Evolutionary conservation across 2,329 filamentous ascomycete species (phyloP).

Genomic region (Parastagonospora nodorum): DNA sequence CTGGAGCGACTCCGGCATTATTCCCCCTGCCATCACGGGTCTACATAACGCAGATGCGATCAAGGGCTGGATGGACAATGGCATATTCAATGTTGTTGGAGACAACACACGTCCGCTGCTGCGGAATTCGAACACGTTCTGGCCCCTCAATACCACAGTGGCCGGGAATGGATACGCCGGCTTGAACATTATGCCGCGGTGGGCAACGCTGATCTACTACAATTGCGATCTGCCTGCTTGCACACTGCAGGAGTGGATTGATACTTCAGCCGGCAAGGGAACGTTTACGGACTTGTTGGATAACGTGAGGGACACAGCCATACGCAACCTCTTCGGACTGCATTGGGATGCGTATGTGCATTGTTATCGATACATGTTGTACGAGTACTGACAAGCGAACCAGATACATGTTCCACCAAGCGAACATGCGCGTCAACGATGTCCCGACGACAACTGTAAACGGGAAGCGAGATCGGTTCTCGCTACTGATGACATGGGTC

Average conservation of each 20-base stretch:
- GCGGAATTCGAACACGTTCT: slow-evolving; percentile 60
- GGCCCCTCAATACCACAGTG: slow-evolving; percentile 60
- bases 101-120: slow-evolving; percentile 65
- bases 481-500: slow-evolving; percentile 63
- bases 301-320: slow-evolving; percentile 58
- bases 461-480: slow-evolving; percentile 52
- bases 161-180: slow-evolving; percentile 60
- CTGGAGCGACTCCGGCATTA: slow-evolving; percentile 61
- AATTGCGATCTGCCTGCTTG: slow-evolving; percentile 65
- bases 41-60: slow-evolving; percentile 68
- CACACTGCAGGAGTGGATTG: slow-evolving; percentile 64
- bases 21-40: slow-evolving; percentile 68
- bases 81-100: slow-evolving; percentile 65
- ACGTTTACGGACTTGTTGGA: slow-evolving; percentile 58
- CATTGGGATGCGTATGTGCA: slow-evolving; percentile 54
- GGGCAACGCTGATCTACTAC: slow-evolving; percentile 67
- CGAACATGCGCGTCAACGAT: slow-evolving; percentile 60
- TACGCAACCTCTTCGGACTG: slow-evolving; percentile 62
- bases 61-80: slow-evolving; percentile 63
- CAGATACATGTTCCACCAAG: slow-evolving; percentile 68
- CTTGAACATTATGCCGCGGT: slow-evolving; percentile 63
- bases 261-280: slow-evolving; percentile 61
- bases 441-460: slow-evolving; percentile 56
- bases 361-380: not conserved
- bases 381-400: slow-evolving; percentile 5